These are phyloP conservation scores for Hypericum perforatum DNA, from an alignment of 345 rosid genomes.

Conservation along the genomic window DNA sequence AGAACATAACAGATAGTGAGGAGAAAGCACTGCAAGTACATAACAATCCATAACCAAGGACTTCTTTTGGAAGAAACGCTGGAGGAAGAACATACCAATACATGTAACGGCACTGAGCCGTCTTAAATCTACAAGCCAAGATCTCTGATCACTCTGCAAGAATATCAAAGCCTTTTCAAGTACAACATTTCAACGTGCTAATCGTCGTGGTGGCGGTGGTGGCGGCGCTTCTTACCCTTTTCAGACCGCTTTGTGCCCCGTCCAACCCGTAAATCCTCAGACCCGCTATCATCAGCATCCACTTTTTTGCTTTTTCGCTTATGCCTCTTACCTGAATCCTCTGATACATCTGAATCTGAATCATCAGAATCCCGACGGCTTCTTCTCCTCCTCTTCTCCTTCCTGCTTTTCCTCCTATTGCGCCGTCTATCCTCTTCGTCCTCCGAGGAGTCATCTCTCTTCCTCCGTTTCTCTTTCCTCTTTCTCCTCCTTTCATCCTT, in stretches of 20 bases:
- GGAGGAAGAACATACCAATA: no score
- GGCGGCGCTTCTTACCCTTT: slow-evolving; percentile 50
- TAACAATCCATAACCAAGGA: no score
- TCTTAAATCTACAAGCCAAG: no score
- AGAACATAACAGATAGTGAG: no score
- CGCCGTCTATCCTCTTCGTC: slow-evolving; percentile 22
- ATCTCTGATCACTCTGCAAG: no score
- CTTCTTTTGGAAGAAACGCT: no score
- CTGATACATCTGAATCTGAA: slow-evolving; percentile 32
- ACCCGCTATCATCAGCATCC: slow-evolving; percentile 34
- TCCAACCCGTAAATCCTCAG: slow-evolving; percentile 52
- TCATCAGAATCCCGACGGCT: slow-evolving; percentile 31
- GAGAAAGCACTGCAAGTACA: no score
- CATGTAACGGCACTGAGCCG: no score
- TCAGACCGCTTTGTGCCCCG: slow-evolving; percentile 42
- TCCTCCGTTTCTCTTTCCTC: slow-evolving; percentile 40
- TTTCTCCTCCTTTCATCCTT: slow-evolving; percentile 44
- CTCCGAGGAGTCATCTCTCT: slow-evolving; percentile 36
- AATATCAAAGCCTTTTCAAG: no score
- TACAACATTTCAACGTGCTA: no score
- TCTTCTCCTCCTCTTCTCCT: slow-evolving; percentile 42
- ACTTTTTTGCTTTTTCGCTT: slow-evolving; percentile 47
- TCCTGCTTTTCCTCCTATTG: slow-evolving; percentile 31
- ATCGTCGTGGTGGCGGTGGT: slow-evolving; percentile 18
- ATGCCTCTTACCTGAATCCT: slow-evolving; percentile 29